Base-by-base conservation (phyloP, 306 rosid species). In the Quercus cerris region DNA sequence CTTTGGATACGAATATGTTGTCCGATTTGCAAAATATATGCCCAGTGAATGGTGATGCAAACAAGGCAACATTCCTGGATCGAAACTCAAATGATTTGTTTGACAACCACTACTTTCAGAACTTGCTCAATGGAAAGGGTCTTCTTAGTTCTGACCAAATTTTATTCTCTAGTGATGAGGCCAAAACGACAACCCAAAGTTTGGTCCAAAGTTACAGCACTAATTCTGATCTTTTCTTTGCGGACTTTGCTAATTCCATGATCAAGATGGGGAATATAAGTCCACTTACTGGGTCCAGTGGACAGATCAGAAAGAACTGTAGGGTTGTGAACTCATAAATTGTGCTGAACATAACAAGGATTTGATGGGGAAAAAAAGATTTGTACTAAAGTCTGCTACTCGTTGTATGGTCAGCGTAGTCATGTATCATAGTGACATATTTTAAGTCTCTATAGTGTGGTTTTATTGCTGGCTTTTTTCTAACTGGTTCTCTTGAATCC, bases 121-220 rank as follows among this genome's bases (percentile, higher is more conserved):
- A 95, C 83, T 78, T 95, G 83, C 81, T 87, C 9, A 80, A 1
- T 1, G 89, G 83, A 38, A 93, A 89, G 73, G 98, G 94, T 0
- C 95, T 95, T 70, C 88, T 95, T 14, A 57, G 89, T 62, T 95
- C 98, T 44, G 98, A 95, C 72, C 98, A 95, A 80, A 79, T 88
- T 63, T 81, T 93, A 1, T 78, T 86, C 79, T 88, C 96, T 0
- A 71, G 90, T 77, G 75, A 74, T 5, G 75, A 13, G 33, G 94
- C 93, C 3, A 79, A 41, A 46, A 83, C 86, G 20, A 86, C 93
- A 6, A 79, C 92, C 12, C 90, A 87, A 61, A 82, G 78, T 52
- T 70, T 90, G 72, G 97, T 95, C 17, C 86, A 80, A 70, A 81
- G 75, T 78, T 95, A 95, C 35, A 89, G 86, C 82, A 59, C 64